phyloP scores from a whole-genome alignment of 139 green algal genomes.

The Closterium sp. region DNA sequence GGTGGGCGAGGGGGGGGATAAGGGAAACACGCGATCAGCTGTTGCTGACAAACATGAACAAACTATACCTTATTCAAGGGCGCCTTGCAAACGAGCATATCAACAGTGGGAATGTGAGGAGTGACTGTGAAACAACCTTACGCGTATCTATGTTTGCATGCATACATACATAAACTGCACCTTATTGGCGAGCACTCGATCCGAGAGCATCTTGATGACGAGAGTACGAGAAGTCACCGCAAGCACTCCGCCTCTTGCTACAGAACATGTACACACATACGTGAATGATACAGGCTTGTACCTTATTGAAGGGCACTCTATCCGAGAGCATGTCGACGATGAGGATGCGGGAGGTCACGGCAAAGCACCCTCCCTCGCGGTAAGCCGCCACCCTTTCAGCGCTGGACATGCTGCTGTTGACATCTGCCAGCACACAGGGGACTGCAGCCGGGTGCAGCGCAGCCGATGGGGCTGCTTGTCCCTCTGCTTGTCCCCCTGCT shows the following conservation, averaged over 20 bases:
- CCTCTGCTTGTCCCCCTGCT: background rate
- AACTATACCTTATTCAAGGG: constrained; percentile 54
- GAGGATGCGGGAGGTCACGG: constrained; percentile 90
- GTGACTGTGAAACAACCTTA: constrained; percentile 67
- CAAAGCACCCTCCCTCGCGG: constrained; percentile 7
- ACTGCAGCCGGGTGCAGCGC: background rate
- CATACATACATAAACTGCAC: constrained; percentile 54
- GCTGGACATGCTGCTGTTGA: background rate
- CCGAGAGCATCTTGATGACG: constrained; percentile 85
- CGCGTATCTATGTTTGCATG: constrained; percentile 70
- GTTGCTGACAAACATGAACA: too few relatives aligned
- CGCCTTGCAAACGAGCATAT: constrained; percentile 82
- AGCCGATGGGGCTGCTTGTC: background rate
- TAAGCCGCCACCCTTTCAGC: background rate
- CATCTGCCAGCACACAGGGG: background rate
- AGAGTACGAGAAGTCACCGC: constrained; percentile 91
- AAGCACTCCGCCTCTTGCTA: constrained; percentile 1
- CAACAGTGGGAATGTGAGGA: constrained; percentile 88
- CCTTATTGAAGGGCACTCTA: background rate
- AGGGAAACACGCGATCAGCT: too few relatives aligned
- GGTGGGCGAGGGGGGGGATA: too few relatives aligned
- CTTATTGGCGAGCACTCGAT: background rate
- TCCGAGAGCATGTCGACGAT: constrained; percentile 86
- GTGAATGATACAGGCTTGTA: too few relatives aligned
- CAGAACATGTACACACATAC: too few relatives aligned